Percentiles rank a stretch among this genome's conserved stretches.
These are phyloP conservation scores for Dendrostoma leiphaemia DNA, from an alignment of 2,329 filamentous ascomycete species.

Conservation along the genomic window DNA sequence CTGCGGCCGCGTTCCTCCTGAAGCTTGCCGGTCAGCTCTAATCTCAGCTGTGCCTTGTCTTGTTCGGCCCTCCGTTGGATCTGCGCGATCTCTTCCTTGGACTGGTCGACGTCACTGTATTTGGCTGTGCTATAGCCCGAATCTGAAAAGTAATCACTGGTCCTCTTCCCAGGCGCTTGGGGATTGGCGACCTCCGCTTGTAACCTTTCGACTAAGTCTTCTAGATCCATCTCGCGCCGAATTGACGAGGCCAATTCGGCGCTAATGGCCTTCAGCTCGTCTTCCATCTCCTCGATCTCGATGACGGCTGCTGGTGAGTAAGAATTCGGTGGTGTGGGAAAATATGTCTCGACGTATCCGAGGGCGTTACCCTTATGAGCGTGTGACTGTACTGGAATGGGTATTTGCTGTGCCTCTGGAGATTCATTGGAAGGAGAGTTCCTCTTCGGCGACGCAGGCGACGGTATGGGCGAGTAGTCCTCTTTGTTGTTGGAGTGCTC, in stretches of 20 bases:
- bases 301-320: conserved; percentile 33
- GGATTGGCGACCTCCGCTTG: conserved; percentile 71
- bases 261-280: conserved; percentile 90
- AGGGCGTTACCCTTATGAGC: conserved; percentile 41
- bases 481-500: conserved; percentile 50
- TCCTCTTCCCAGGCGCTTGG: conserved; percentile 64
- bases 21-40: conserved; percentile 81
- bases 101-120: conserved; percentile 64
- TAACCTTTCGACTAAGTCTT: conserved; percentile 86
- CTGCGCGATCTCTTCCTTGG: conserved; percentile 73
- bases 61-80: conserved; percentile 83
- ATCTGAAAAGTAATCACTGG: conserved; percentile 97
- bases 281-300: conserved; percentile 84
- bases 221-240: conserved; percentile 90
- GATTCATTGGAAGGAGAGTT: conserved; percentile 40
- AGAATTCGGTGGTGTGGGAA: conserved; percentile 46
- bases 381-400: conserved; percentile 40
- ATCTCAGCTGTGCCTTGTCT: conserved; percentile 80
- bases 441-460: conserved; percentile 46
- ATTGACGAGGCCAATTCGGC: conserved; percentile 91
- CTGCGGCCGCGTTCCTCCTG: conserved; percentile 81
- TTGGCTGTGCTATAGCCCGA: conserved; percentile 85
- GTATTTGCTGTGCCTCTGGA: conserved; percentile 35
- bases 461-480: conserved; percentile 45
- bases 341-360: conserved; percentile 50